phyloP scores from a whole-genome alignment of 1,284 basidiomycete genomes.

The Trichosporon ovoides region DNA sequence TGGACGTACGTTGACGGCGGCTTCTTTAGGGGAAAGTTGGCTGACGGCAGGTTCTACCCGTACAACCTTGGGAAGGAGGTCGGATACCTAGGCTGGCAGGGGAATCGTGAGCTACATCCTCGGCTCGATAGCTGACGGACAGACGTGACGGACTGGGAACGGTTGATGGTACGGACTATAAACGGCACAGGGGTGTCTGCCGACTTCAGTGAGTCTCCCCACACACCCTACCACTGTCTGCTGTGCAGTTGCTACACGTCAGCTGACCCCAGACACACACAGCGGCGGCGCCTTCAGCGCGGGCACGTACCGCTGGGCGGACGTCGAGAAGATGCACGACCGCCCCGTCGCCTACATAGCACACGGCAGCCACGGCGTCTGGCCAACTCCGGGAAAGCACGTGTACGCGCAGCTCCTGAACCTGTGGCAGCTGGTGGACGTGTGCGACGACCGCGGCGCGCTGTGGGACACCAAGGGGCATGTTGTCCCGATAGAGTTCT shows the following conservation, averaged over 20 bases:
- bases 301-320: slow-evolving; percentile 42
- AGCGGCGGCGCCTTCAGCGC: slow-evolving; percentile 35
- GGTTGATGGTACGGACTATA: slow-evolving; percentile 36
- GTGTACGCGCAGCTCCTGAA: slow-evolving; percentile 35
- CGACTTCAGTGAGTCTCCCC: slow-evolving; percentile 39
- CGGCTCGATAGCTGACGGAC: background rate
- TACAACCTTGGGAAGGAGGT: slow-evolving; percentile 46
- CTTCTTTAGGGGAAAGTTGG: background rate
- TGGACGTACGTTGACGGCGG: slow-evolving; percentile 30
- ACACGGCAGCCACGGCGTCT: slow-evolving; percentile 43
- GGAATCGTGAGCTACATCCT: slow-evolving; percentile 36
- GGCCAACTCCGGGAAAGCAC: slow-evolving; percentile 41
- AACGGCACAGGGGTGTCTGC: slow-evolving; percentile 38
- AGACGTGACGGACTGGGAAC: slow-evolving; percentile 47
- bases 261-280: slow-evolving; percentile 29
- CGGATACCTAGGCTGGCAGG: slow-evolving; percentile 38
- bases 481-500: slow-evolving; percentile 39
- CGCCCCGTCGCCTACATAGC: slow-evolving; percentile 43
- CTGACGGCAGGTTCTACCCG: slow-evolving; percentile 38
- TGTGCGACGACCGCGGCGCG: slow-evolving; percentile 40
- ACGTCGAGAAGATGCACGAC: slow-evolving; percentile 28
- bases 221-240: background rate
- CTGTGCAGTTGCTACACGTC: too few species aligned
- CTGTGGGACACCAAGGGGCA: slow-evolving; percentile 43
- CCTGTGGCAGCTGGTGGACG: slow-evolving; percentile 39